Evolutionary conservation across 139 green algal genomes (phyloP), one percentile per base, ranked within the genome.

Genomic region (Eudorina sp.): DNA sequence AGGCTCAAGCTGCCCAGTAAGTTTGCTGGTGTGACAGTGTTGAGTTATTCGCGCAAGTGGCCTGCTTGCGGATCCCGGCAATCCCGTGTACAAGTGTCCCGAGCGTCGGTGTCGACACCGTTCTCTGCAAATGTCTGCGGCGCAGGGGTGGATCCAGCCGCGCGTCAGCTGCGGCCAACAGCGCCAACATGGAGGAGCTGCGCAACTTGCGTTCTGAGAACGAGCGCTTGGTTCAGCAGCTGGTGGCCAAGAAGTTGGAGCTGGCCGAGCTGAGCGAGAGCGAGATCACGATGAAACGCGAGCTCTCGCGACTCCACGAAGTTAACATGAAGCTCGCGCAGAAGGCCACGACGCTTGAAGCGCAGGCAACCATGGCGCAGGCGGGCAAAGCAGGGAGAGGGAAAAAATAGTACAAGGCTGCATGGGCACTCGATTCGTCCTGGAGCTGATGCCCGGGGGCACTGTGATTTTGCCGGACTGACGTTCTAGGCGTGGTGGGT

Each of bases 341-440:
- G 69, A 95, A 94, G 83, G 90, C 94, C 74, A 95, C 93, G 2
- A 93, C 90, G 41, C 69, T 95, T 36, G 93, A 95, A 53, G 90
- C 92, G 38, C 86, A 92, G 62, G 77, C 90, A 29, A 51, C 75
- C 19, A 36, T 83, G 48, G 75, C 75, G 75, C 48, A 68, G 75
- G 75, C 75, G 29, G 74, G 18, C 72, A 81, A 81, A 29, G 7
- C 45, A 2, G 73, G 0, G 25, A 74, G 58, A 40, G 78, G 78
- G 4, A 85, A 85, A 55, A 85, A 85, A 18, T 85, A 85, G 53
- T 4, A 2, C 58, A 34, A 21, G 58, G 18, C 18, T 21, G n/a
- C 18, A 68, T 68, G 14, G n/a, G 16, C 51, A 60, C 51, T 60
- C 51, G 14, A 60, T n/a, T n/a, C n/a, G n/a, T n/a, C n/a, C n/a